Evolutionary conservation across 108 stramenopile genomes (phyloP).

Genomic region (Nannochloropsis oceanica): DNA sequence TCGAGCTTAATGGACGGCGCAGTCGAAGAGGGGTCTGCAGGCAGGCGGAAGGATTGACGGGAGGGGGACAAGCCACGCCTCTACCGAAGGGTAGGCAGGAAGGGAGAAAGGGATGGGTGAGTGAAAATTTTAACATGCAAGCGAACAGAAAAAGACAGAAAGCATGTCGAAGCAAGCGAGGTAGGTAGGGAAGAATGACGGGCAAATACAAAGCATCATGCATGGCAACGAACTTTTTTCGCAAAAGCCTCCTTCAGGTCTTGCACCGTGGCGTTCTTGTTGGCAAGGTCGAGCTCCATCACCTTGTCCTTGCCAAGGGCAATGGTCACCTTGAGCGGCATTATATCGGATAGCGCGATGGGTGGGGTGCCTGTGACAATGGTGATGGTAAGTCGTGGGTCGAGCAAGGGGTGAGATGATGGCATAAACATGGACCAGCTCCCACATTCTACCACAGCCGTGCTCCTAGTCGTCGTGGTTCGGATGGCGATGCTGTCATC

Average conservation of each 20-base stretch:
- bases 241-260: constrained; percentile 2
- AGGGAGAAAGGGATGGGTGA: not conserved
- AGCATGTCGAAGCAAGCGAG: not conserved
- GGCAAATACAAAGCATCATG: not conserved
- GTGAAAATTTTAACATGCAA: too few relatives aligned
- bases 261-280: constrained; percentile 2
- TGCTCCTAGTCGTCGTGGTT: too few relatives aligned
- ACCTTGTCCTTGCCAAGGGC: not conserved
- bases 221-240: not conserved
- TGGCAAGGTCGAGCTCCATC: not conserved
- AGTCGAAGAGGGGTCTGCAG: not conserved
- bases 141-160: too few relatives aligned
- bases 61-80: not conserved
- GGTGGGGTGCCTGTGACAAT: too few relatives aligned
- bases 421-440: too few relatives aligned
- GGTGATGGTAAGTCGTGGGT: too few relatives aligned
- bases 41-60: not conserved
- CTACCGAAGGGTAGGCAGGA: not conserved
- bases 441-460: too few relatives aligned
- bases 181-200: not conserved
- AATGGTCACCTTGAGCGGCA: not conserved
- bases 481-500: too few relatives aligned
- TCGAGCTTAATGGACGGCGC: not conserved
- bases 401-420: too few relatives aligned
- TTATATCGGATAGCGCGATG: not conserved